phyloP scores from a whole-genome alignment of 179 eudicot genomes.

The Spergularia azorica region DNA sequence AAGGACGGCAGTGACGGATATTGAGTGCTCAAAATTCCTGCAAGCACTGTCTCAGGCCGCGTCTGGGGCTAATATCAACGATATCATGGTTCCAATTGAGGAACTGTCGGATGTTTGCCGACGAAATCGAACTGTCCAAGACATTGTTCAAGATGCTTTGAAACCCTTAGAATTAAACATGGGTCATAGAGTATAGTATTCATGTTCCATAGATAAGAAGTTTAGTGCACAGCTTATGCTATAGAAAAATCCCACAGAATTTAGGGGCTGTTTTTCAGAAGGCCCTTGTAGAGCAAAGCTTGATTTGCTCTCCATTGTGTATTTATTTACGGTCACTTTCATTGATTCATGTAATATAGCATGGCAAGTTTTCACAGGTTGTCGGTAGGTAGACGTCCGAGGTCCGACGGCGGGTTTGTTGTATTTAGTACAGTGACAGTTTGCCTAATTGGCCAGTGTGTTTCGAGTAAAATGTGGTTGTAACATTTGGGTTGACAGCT shows the following conservation, averaged over 20 bases:
- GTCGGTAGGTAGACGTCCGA: constrained; percentile 5
- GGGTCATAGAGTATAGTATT: constrained; percentile 28
- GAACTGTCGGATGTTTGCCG: constrained; percentile 97
- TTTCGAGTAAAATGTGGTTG: constrained; percentile 3
- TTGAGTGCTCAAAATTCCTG: constrained; percentile 69
- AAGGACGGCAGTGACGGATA: constrained; percentile 73
- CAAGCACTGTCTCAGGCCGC: constrained; percentile 82
- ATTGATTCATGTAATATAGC: constrained; percentile 30
- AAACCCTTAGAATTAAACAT: constrained; percentile 78
- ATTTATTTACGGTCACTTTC: constrained; percentile 31
- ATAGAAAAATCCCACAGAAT: constrained; percentile 25
- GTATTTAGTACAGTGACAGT: constrained; percentile 22
- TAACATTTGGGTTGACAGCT: too few relatives aligned
- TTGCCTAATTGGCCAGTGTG: constrained; percentile 13
- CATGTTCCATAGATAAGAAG: constrained; percentile 5
- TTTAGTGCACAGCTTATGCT: constrained; percentile 31
- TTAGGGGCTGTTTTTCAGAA: constrained; percentile 36
- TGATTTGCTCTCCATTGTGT: constrained; percentile 15
- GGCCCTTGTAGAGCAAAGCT: constrained; percentile 36
- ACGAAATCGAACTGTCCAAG: constrained; percentile 92
- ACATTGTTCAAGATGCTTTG: constrained; percentile 92
- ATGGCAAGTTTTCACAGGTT: constrained; percentile 8
- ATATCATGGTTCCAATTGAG: constrained; percentile 66
- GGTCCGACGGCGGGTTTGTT: constrained; percentile 10
- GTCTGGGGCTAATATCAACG: constrained; percentile 57